phyloP scores from a whole-genome alignment of 2,329 filamentous ascomycete species.

The Neofusicoccum cordaticola region DNA sequence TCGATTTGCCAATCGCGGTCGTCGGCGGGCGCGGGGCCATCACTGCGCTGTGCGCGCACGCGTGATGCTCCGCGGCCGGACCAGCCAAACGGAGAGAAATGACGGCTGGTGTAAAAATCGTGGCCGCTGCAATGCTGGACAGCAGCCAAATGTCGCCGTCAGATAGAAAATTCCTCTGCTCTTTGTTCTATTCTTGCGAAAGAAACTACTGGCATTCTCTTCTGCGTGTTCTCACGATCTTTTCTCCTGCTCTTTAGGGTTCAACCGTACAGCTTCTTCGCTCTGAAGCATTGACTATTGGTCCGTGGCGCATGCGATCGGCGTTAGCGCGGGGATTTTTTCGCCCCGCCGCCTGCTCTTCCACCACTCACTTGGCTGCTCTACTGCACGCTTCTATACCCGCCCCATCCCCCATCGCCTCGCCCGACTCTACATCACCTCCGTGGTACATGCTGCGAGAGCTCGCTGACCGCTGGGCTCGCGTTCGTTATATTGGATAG shows the following conservation, averaged over 20 bases:
- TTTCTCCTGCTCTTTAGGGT: too few species aligned
- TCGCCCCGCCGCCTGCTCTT: neutral
- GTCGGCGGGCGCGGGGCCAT: neutral
- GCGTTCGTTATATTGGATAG: slow-evolving; percentile 47
- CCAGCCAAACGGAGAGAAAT: neutral
- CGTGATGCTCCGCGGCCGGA: neutral
- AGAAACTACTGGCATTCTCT: too few species aligned
- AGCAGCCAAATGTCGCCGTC: too few species aligned
- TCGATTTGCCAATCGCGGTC: neutral
- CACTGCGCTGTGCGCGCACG: neutral
- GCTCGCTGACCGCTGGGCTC: slow-evolving; percentile 51
- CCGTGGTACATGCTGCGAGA: slow-evolving; percentile 52
- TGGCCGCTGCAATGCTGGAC: too few species aligned
- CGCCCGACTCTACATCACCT: slow-evolving; percentile 1
- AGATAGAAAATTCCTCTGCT: too few species aligned
- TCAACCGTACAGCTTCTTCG: too few species aligned
- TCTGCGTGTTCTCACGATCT: too few species aligned
- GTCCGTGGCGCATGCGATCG: too few species aligned
- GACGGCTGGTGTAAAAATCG: too few species aligned
- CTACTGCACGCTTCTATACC: slow-evolving; percentile 1
- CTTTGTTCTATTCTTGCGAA: too few species aligned
- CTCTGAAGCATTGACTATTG: too few species aligned
- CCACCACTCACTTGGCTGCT: slow-evolving; percentile 2
- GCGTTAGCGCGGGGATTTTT: slow-evolving; percentile 8
- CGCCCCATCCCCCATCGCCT: neutral